phyloP scores from a whole-genome alignment of 148 eudicot species.

The Bassia scoparia region DNA sequence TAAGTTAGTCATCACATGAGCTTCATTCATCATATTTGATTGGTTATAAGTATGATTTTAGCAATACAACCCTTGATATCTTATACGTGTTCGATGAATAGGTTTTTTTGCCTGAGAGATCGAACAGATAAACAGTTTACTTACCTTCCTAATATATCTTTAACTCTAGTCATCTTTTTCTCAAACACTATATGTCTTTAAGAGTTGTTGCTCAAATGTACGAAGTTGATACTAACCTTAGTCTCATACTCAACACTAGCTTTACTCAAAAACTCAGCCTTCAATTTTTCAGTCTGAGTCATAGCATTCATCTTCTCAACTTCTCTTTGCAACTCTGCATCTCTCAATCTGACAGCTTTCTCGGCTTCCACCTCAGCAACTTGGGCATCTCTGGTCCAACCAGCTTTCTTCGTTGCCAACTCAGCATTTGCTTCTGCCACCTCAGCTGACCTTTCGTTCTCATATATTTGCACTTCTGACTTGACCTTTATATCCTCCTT shows the following conservation, averaged over 20 bases:
- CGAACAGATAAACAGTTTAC: no score
- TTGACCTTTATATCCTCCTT: slow-evolving; percentile 43
- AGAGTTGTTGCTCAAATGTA: no score
- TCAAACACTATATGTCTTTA: no score
- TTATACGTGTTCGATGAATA: no score
- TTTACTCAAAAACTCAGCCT: slow-evolving; percentile 49
- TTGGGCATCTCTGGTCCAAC: slow-evolving; percentile 40
- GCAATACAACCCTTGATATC: no score
- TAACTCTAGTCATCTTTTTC: no score
- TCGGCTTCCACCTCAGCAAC: slow-evolving; percentile 51
- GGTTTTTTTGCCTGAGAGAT: no score
- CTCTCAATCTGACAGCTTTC: slow-evolving; percentile 44
- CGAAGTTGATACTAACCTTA: slow-evolving; percentile 30
- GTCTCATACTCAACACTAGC: slow-evolving; percentile 58
- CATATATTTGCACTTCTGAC: slow-evolving; percentile 42
- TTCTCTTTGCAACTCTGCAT: slow-evolving; percentile 47
- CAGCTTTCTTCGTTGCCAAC: slow-evolving; percentile 39
- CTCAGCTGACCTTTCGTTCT: slow-evolving; percentile 46
- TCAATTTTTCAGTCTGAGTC: slow-evolving; percentile 48
- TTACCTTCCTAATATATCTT: no score
- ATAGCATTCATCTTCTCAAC: slow-evolving; percentile 49
- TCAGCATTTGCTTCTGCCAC: slow-evolving; percentile 46
- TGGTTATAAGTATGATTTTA: no score
- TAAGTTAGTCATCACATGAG: no score
- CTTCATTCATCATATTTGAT: no score